Conservation (phyloP, 148 eudicot species). For the Nepenthes mirabilis region DNA sequence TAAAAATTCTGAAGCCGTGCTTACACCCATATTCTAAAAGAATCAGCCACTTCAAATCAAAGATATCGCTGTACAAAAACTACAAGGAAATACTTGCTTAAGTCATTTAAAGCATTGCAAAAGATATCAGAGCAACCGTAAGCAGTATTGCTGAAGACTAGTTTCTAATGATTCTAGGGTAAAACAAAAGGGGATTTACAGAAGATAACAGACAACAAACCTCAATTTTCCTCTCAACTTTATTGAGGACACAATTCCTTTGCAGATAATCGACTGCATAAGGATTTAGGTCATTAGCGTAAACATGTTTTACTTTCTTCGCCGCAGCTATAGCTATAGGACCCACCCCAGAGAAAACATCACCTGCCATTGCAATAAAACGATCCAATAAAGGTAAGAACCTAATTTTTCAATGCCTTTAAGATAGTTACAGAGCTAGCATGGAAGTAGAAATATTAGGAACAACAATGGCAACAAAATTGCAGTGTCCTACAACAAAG, state of each 20-base stretch:
- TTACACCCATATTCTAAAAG: too few species aligned
- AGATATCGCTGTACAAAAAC: too few species aligned
- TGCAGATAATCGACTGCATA: constrained; percentile 73
- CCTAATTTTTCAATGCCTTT: neutral
- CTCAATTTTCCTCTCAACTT: constrained; percentile 84
- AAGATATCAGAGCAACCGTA: neutral
- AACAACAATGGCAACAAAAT: too few species aligned
- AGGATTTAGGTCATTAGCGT: constrained; percentile 93
- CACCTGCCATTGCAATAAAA: constrained; percentile 34
- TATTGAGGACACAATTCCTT: constrained; percentile 68
- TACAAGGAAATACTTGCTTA: too few species aligned
- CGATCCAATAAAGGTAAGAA: neutral
- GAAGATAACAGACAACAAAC: constrained; percentile 12
- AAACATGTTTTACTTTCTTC: constrained; percentile 75
- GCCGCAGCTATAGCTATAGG: constrained; percentile 95
- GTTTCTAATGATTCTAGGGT: neutral
- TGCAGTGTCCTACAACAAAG: too few species aligned
- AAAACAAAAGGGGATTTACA: neutral
- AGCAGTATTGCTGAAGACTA: neutral
- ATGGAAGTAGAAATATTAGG: too few species aligned
- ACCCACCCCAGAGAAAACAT: constrained; percentile 96
- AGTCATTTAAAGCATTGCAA: too few species aligned
- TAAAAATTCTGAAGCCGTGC: too few species aligned
- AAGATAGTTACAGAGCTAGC: too few species aligned
- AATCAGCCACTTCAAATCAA: too few species aligned